Evolutionary conservation across 2,329 filamentous ascomycete species (phyloP).

Genomic region (Alternaria alternata): DNA sequence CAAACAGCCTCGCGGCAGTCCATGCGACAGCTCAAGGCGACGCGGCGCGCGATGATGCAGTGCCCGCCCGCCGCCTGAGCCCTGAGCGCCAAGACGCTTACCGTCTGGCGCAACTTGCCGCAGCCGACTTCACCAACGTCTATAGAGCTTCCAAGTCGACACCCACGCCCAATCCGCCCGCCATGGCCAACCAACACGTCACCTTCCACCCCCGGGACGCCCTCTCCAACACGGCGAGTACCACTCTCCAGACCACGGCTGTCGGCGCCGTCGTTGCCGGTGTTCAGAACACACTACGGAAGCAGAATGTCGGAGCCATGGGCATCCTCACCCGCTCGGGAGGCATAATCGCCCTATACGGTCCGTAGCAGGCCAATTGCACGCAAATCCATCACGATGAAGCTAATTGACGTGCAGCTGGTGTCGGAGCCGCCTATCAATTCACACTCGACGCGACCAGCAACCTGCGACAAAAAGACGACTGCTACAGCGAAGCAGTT

Average conservation of each 20-base stretch:
- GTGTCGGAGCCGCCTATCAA: constrained; percentile 76
- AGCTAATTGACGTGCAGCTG: constrained; percentile 62
- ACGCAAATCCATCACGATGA: background rate
- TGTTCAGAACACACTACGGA: constrained; percentile 85
- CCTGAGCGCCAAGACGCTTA: constrained; percentile 15
- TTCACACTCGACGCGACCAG: constrained; percentile 80
- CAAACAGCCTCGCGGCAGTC: background rate
- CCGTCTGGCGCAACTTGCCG: constrained; percentile 12
- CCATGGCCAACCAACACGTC: constrained; percentile 46
- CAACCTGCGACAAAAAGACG: constrained; percentile 86
- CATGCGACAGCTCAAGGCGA: constrained; percentile 7
- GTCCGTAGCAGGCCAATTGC: constrained; percentile 56
- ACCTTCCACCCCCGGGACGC: constrained; percentile 78
- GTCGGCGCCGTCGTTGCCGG: constrained; percentile 77
- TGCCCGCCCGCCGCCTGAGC: constrained; percentile 5
- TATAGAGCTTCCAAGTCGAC: constrained; percentile 22
- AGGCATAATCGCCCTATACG: constrained; percentile 72
- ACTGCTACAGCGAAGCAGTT: constrained; percentile 75
- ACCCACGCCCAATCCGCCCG: constrained; percentile 39
- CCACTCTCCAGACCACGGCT: constrained; percentile 69
- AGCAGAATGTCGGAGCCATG: constrained; percentile 80
- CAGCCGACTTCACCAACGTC: constrained; percentile 11
- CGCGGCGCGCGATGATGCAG: constrained; percentile 20
- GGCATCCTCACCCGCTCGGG: constrained; percentile 83
- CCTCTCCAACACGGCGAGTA: constrained; percentile 70